Evolutionary conservation across 495 filamentous ascomycete species (phyloP).

Genomic region (Lindgomyces ingoldianus): DNA sequence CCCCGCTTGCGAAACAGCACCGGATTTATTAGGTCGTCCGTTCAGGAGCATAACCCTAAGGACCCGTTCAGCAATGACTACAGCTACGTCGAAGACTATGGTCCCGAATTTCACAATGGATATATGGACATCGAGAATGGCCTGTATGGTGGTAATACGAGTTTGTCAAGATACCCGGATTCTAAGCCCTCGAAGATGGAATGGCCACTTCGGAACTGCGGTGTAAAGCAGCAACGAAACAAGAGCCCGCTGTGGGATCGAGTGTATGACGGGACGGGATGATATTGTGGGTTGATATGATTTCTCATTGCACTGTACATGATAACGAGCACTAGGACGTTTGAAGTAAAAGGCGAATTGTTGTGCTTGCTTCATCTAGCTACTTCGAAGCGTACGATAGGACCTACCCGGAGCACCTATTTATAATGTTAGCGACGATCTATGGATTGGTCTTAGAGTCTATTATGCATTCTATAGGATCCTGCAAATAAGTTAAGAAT

Average conservation of each 20-base stretch:
- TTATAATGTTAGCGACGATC: not conserved
- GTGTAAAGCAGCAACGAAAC: not conserved
- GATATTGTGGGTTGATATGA: not conserved
- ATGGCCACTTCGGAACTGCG: slow-evolving; percentile 30
- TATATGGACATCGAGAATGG: slow-evolving; percentile 17
- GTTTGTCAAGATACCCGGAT: slow-evolving; percentile 23
- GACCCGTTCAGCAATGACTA: slow-evolving; percentile 27
- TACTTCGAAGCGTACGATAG: no score
- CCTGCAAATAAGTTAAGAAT: not conserved
- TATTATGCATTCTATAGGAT: not conserved
- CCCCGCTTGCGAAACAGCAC: not conserved
- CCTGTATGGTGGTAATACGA: slow-evolving; percentile 24
- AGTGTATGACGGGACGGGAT: slow-evolving; percentile 24
- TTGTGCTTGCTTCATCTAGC: no score
- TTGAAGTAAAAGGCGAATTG: no score
- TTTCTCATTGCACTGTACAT: not conserved
- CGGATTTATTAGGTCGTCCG: not conserved
- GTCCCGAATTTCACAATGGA: slow-evolving; percentile 21
- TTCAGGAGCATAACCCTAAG: not conserved
- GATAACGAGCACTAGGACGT: not conserved
- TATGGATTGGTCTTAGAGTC: not conserved
- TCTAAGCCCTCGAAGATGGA: slow-evolving; percentile 13
- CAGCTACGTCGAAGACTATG: slow-evolving; percentile 28
- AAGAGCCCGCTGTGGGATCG: slow-evolving; percentile 34
- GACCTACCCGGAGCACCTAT: not conserved